A percentile compares a stretch with the other conserved stretches of the same genome.
Evolutionary conservation across 1,284 basidiomycete species (phyloP).

Genomic region (Hymenochaete sp.): DNA sequence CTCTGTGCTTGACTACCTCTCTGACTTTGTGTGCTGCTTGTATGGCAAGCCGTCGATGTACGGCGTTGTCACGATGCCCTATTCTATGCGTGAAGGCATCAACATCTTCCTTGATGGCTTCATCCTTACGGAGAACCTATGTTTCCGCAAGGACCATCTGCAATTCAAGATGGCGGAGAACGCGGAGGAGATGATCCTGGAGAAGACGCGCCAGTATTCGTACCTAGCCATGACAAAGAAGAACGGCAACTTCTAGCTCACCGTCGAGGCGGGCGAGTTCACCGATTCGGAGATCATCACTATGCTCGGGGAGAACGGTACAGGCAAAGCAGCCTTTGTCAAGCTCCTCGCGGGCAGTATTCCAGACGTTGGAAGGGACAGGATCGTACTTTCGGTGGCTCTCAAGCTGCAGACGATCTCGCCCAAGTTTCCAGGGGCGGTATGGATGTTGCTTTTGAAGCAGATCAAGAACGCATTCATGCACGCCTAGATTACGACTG

Average conservation of each 20-base stretch:
- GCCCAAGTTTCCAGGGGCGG: slow-evolving; percentile 89
- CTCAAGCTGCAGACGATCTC: slow-evolving; percentile 96
- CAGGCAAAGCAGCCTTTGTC: slow-evolving; percentile 95
- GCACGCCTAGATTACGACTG: slow-evolving; percentile 95
- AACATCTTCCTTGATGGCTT: slow-evolving; percentile 98
- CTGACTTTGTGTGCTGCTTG: slow-evolving; percentile 93
- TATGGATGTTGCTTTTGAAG: slow-evolving; percentile 87
- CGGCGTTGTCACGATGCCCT: slow-evolving; percentile 96
- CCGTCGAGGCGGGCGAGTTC: slow-evolving; percentile 80
- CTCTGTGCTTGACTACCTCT: slow-evolving; percentile 93
- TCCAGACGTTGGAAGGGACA: slow-evolving; percentile 78
- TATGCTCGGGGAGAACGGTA: slow-evolving; percentile 96
- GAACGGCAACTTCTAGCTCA: slow-evolving; percentile 86
- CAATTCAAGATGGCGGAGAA: slow-evolving; percentile 96
- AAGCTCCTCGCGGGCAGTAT: slow-evolving; percentile 83
- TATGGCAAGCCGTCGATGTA: slow-evolving; percentile 97
- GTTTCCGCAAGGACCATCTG: slow-evolving; percentile 90
- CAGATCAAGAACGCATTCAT: slow-evolving; percentile 91
- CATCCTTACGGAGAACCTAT: slow-evolving; percentile 96
- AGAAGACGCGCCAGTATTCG: slow-evolving; percentile 78
- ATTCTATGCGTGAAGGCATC: slow-evolving; percentile 95
- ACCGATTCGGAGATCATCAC: slow-evolving; percentile 97
- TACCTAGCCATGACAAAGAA: slow-evolving; percentile 97
- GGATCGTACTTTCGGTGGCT: slow-evolving; percentile 74
- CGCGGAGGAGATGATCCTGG: slow-evolving; percentile 76